Percentiles rank a stretch among this genome's conserved stretches.
Evolutionary conservation across 306 rosid genomes (phyloP).

Genomic region (Cajanus cajan): DNA sequence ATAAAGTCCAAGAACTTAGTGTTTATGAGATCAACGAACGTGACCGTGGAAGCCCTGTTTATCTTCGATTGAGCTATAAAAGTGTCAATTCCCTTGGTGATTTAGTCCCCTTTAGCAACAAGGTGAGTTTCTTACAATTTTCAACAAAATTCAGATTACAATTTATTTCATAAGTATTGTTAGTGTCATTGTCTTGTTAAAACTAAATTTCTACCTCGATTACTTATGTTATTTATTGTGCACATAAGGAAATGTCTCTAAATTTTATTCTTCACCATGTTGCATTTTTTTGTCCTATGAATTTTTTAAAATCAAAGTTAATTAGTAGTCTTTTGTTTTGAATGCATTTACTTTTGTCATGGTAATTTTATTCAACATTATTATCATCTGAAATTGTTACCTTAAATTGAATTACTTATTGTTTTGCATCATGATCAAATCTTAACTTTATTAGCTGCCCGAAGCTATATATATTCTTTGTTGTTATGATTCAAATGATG

Average conservation of each 20-base stretch:
- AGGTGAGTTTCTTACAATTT: constrained; percentile 23
- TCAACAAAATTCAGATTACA: not conserved
- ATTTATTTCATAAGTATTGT: not conserved
- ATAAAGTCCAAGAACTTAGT: constrained; percentile 50
- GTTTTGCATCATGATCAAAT: not conserved
- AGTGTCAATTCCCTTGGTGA: constrained; percentile 59
- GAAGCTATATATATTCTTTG: not conserved
- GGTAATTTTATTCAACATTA: not conserved
- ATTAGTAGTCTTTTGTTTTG: not conserved
- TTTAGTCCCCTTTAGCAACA: constrained; percentile 69
- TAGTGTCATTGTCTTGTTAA: not conserved
- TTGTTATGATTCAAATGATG: not conserved
- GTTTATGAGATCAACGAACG: constrained; percentile 69
- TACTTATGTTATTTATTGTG: too few relatives aligned
- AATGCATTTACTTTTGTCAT: not conserved
- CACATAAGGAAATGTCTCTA: not conserved
- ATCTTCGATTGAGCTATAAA: constrained; percentile 60
- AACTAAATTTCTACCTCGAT: too few relatives aligned
- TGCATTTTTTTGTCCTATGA: not conserved
- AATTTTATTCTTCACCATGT: not conserved
- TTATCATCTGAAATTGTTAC: not conserved
- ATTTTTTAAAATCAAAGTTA: not conserved
- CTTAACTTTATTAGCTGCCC: not conserved
- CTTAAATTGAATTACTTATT: not conserved
- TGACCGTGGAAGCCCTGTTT: constrained; percentile 70